Percentiles rank a stretch among this genome's conserved stretches.
These are phyloP conservation scores for Rhodotorula glutinis DNA, from an alignment of 1,284 basidiomycete genomes.

Conservation along the genomic window DNA sequence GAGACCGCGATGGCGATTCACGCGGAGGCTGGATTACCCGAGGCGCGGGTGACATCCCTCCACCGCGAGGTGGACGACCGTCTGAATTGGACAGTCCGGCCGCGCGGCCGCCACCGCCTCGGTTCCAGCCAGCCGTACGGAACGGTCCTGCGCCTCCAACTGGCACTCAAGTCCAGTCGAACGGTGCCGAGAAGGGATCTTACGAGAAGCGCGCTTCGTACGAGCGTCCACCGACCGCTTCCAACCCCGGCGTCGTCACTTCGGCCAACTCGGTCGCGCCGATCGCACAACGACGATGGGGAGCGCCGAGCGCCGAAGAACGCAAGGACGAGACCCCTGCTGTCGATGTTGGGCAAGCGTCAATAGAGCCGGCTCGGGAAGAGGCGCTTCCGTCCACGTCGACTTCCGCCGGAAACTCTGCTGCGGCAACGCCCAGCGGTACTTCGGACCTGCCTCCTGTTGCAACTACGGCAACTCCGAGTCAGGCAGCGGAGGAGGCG, in stretches of 20 bases:
- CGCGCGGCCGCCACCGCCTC: not conserved
- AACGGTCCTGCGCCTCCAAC: not conserved
- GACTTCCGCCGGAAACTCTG: not conserved
- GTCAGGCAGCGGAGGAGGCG: too few relatives aligned
- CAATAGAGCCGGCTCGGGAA: too few relatives aligned
- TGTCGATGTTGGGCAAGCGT: not conserved
- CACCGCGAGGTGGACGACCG: constrained; percentile 7
- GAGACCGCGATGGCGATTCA: not conserved
- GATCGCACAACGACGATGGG: not conserved
- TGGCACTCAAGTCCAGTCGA: not conserved
- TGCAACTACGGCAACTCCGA: not conserved
- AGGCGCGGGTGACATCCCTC: constrained; percentile 4
- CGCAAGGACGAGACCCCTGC: not conserved
- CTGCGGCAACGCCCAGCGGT: not conserved
- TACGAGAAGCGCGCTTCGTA: constrained; percentile 3
- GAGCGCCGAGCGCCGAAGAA: not conserved
- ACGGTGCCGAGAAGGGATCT: not conserved
- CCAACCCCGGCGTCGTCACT: not conserved
- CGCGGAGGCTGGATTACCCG: not conserved
- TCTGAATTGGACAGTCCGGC: too few relatives aligned
- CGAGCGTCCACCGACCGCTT: not conserved
- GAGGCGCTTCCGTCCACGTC: too few relatives aligned
- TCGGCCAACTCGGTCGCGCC: constrained; percentile 2
- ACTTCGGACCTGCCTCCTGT: not conserved
- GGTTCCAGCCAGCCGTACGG: not conserved